Percentiles rank a stretch among this genome's conserved stretches.
Evolutionary conservation across 257 asterid species (phyloP).

Genomic region (Thymus mandschuricus): DNA sequence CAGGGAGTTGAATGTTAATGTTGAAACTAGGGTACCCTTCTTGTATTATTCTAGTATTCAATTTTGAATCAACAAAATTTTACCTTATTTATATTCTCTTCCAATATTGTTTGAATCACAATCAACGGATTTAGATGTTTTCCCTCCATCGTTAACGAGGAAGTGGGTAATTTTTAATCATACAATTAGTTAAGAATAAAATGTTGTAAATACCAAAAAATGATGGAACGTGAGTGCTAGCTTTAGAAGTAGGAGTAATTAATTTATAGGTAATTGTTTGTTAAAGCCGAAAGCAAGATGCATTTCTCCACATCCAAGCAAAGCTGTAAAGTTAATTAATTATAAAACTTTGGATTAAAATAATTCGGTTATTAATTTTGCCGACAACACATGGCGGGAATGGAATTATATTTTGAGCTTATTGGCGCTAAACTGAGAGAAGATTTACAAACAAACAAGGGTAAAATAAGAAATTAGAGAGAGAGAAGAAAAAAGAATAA

Average conservation of each 20-base stretch:
- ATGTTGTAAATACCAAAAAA: too few species aligned
- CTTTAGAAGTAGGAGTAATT: not conserved
- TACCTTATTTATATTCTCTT: too few species aligned
- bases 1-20: too few species aligned
- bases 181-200: not conserved
- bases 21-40: too few species aligned
- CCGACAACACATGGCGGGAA: slow-evolving; percentile 24
- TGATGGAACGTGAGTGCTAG: not conserved
- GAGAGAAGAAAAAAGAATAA: not conserved
- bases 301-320: slow-evolving; percentile 4
- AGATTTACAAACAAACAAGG: too few species aligned
- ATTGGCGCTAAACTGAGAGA: not conserved
- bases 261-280: not conserved
- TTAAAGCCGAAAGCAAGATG: slow-evolving; percentile 1
- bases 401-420: not conserved
- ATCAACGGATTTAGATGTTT: too few species aligned
- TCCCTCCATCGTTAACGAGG: too few species aligned
- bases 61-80: too few species aligned
- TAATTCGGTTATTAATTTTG: not conserved
- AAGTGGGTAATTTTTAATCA: too few species aligned
- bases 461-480: not conserved
- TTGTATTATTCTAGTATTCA: too few species aligned
- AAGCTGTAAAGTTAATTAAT: slow-evolving; percentile 12
- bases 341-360: not conserved
- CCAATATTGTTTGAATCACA: too few species aligned